Percentiles rank a stretch among this genome's conserved stretches.
Conservation (phyloP, 2,329 filamentous ascomycete genomes). For the Cladosporium sp. region DNA sequence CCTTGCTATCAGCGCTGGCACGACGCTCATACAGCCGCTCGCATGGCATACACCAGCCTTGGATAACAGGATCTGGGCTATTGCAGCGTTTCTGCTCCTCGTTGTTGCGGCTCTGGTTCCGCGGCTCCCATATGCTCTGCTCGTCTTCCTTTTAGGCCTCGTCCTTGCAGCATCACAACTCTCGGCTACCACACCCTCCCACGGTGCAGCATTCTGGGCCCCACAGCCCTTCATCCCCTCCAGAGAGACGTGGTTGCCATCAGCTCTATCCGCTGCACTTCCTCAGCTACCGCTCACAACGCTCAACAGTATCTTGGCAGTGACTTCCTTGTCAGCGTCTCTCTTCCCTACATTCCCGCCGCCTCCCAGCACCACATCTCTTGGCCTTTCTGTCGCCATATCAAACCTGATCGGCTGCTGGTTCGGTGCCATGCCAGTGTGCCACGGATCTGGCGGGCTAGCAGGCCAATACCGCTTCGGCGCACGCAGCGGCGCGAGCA, state of each 20-base stretch:
- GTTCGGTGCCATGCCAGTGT: constrained; percentile 95
- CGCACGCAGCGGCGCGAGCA: constrained; percentile 79
- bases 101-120: constrained; percentile 65
- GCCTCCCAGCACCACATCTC: constrained; percentile 69
- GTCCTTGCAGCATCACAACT: constrained; percentile 54
- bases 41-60: constrained; percentile 65
- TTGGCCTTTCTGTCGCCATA: constrained; percentile 76
- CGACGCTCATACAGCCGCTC: constrained; percentile 65
- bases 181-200: constrained; percentile 1
- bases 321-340: constrained; percentile 74
- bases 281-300: constrained; percentile 89
- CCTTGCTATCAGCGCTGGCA: constrained; percentile 74
- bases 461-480: constrained; percentile 92
- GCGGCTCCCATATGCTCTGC: constrained; percentile 74
- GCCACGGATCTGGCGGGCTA: constrained; percentile 86
- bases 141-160: constrained; percentile 69
- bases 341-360: constrained; percentile 61
- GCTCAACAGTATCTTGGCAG: constrained; percentile 89
- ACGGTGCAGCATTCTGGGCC: constrained; percentile 53
- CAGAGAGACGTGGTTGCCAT: constrained; percentile 50
- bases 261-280: constrained; percentile 67
- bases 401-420: constrained; percentile 87
- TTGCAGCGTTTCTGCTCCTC: constrained; percentile 71
- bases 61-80: constrained; percentile 77
- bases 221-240: constrained; percentile 54